These are phyloP conservation scores for Penicillium soppii DNA, from an alignment of 495 filamentous ascomycete genomes.

Conservation along the genomic window DNA sequence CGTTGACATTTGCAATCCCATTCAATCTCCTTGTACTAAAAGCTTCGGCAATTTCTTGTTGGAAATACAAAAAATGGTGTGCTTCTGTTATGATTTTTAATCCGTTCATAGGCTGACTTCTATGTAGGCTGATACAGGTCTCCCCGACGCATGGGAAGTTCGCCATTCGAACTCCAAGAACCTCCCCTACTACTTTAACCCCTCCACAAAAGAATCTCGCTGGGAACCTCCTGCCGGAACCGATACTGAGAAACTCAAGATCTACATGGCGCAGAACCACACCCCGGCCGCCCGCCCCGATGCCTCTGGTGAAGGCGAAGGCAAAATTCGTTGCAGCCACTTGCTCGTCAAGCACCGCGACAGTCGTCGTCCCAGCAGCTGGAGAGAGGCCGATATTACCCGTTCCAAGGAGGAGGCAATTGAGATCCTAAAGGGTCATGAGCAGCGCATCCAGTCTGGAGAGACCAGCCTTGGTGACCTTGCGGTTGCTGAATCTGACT, in stretches of 20 bases:
- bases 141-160: conserved; percentile 88
- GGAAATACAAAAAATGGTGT: neutral
- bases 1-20: neutral
- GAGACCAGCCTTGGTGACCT: conserved; percentile 70
- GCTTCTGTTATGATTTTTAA: neutral
- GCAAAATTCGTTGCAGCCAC: conserved; percentile 90
- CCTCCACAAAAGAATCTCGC: conserved; percentile 73
- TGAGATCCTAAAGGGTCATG: conserved; percentile 69
- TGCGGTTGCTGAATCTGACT: conserved; percentile 87
- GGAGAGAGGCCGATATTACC: conserved; percentile 86
- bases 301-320: conserved; percentile 53
- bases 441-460: conserved; percentile 69
- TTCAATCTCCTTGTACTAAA: neutral
- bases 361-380: conserved; percentile 83
- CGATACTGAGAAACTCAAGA: conserved; percentile 85
- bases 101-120: neutral
- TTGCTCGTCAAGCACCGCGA: conserved; percentile 89
- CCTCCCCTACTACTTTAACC: conserved; percentile 97
- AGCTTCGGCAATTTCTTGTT: neutral
- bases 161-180: conserved; percentile 96
- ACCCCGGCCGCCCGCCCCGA: conserved; percentile 53
- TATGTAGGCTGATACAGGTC: conserved; percentile 66
- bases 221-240: conserved; percentile 91
- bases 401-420: conserved; percentile 84
- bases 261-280: conserved; percentile 87